A percentile compares a stretch with the other conserved stretches of the same genome.
These are phyloP conservation scores for Trichosporon faecale DNA, from an alignment of 1,284 basidiomycete species.

Conservation along the genomic window DNA sequence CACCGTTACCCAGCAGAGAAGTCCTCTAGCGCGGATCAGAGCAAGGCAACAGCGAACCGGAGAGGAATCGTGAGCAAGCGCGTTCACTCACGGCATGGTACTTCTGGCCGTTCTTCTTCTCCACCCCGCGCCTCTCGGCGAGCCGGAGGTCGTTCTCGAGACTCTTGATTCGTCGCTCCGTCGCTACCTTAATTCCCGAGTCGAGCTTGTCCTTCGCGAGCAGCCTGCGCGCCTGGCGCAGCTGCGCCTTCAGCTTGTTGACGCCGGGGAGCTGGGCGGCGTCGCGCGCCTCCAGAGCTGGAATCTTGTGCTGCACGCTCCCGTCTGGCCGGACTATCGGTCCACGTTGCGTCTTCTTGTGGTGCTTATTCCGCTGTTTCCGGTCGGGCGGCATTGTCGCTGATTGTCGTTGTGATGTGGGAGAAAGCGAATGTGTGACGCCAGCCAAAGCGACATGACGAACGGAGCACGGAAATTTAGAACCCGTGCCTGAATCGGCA, in stretches of 20 bases:
- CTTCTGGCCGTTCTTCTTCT: constrained; percentile 65
- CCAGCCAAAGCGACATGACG: background rate
- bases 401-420: background rate
- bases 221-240: constrained; percentile 73
- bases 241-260: constrained; percentile 68
- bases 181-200: constrained; percentile 70
- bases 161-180: constrained; percentile 69
- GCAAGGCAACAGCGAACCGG: too few relatives aligned
- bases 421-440: background rate
- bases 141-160: constrained; percentile 70
- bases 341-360: background rate
- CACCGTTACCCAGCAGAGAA: too few relatives aligned
- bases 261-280: constrained; percentile 42
- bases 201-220: constrained; percentile 75
- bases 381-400: constrained; percentile 3
- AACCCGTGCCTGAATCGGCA: background rate
- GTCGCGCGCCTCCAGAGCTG: constrained; percentile 32
- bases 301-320: constrained; percentile 21
- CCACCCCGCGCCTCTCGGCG: constrained; percentile 62
- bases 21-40: too few relatives aligned
- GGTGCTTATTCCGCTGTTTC: background rate
- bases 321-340: background rate
- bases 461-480: background rate
- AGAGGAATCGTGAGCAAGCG: too few relatives aligned
- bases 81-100: constrained; percentile 64